Conservation (phyloP, 352 stramenopile species). For the Phytopythium sindhum region DNA sequence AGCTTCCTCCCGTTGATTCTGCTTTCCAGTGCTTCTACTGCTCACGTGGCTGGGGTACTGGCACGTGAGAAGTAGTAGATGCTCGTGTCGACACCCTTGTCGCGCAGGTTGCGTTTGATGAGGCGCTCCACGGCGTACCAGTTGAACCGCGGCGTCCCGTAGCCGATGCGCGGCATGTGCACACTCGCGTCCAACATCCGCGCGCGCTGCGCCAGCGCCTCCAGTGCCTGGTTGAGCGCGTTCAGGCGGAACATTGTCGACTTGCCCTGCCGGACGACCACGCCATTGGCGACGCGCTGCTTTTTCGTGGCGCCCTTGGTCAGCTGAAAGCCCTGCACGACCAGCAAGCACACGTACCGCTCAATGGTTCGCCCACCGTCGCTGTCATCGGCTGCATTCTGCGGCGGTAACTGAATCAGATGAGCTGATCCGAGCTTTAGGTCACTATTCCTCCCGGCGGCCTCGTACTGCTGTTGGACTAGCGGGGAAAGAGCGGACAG, state of each 20-base stretch:
- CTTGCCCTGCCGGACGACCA: slow-evolving; percentile 43
- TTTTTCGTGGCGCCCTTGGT: slow-evolving; percentile 40
- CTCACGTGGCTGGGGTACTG: background rate
- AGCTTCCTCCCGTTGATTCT: background rate
- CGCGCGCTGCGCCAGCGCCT: slow-evolving; percentile 34
- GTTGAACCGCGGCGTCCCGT: slow-evolving; percentile 74
- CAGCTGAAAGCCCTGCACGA: slow-evolving; percentile 59
- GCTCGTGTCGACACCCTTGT: slow-evolving; percentile 41
- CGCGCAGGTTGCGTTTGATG: slow-evolving; percentile 55
- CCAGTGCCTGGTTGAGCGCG: slow-evolving; percentile 47
- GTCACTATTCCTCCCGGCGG: slow-evolving; percentile 46
- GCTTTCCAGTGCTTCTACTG: background rate
- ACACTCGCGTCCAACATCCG: slow-evolving; percentile 40
- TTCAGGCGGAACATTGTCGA: slow-evolving; percentile 68
- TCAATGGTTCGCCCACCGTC: slow-evolving; percentile 9
- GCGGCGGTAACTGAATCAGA: slow-evolving; percentile 39
- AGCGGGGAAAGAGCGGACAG: slow-evolving; percentile 45
- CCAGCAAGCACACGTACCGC: slow-evolving; percentile 60
- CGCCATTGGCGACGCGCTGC: slow-evolving; percentile 27
- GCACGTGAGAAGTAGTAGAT: slow-evolving; percentile 70
- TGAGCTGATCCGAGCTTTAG: slow-evolving; percentile 74
- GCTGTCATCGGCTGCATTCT: slow-evolving; percentile 7
- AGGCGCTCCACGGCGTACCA: slow-evolving; percentile 82
- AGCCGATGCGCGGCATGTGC: slow-evolving; percentile 77
- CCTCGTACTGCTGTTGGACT: slow-evolving; percentile 65